Conservation (phyloP, 2,329 filamentous ascomycete genomes). For the Didymellaceae sp. region DNA sequence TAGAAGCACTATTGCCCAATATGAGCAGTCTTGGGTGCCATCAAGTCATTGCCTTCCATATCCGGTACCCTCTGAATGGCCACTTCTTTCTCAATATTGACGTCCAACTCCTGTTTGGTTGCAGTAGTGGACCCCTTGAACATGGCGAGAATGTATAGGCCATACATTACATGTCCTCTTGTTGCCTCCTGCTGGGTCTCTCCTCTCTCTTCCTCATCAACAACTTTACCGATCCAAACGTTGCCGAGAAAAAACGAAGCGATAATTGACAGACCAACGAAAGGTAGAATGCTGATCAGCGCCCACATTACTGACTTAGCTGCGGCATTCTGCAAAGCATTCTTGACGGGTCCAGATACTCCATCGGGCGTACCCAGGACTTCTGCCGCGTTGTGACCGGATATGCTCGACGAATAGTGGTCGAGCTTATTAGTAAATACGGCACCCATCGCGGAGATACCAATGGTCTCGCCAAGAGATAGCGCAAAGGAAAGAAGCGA, state of each 20-base stretch:
- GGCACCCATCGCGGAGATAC: constrained; percentile 70
- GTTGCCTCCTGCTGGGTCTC: constrained; percentile 7
- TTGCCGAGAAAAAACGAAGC: constrained; percentile 58
- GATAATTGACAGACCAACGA: constrained; percentile 60
- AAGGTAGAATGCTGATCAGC: constrained; percentile 66
- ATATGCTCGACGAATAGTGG: constrained; percentile 35
- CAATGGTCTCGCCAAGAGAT: constrained; percentile 69
- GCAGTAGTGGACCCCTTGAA: constrained; percentile 16
- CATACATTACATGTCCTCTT: constrained; percentile 31
- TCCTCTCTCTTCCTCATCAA: constrained; percentile 30
- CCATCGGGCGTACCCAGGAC: constrained; percentile 46
- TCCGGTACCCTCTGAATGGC: constrained; percentile 13
- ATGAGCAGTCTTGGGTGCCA: constrained; percentile 6
- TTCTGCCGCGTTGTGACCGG: constrained; percentile 31
- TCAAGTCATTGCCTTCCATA: constrained; percentile 12
- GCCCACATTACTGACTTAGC: constrained; percentile 69
- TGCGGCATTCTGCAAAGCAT: constrained; percentile 52
- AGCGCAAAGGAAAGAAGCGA: constrained; percentile 65
- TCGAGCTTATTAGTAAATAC: constrained; percentile 68
- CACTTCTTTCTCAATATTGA: constrained; percentile 16
- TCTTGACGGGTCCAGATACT: constrained; percentile 48
- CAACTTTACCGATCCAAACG: constrained; percentile 56
- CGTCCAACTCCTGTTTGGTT: constrained; percentile 26
- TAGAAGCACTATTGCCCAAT: not conserved
- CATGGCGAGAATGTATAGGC: constrained; percentile 25